Conservation (phyloP, 2,329 filamentous ascomycete species). For the Aspergillus spinulosporus region DNA sequence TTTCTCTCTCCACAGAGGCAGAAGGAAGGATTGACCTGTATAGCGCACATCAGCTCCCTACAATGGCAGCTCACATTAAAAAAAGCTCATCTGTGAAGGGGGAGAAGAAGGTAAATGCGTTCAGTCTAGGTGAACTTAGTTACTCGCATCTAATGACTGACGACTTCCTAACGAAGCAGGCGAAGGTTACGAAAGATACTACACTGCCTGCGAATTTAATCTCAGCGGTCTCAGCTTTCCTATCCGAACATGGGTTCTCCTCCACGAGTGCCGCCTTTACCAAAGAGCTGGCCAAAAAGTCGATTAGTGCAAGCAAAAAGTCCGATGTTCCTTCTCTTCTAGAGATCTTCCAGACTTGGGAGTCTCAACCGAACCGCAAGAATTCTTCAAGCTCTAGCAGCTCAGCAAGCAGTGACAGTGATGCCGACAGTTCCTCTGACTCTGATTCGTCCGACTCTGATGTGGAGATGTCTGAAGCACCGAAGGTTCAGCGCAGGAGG, state of each 20-base stretch:
- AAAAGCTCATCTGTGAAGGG: constrained; percentile 26
- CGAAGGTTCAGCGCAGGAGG: constrained; percentile 33
- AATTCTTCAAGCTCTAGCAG: constrained; percentile 15
- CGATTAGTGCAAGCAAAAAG: constrained; percentile 23
- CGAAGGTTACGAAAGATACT: constrained; percentile 21
- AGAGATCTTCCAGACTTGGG: constrained; percentile 41
- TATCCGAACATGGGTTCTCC: constrained; percentile 65
- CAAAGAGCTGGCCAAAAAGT: constrained; percentile 55
- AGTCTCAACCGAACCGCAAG: constrained; percentile 20
- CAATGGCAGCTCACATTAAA: constrained; percentile 32
- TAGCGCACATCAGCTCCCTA: constrained; percentile 6
- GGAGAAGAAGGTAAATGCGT: constrained; percentile 24
- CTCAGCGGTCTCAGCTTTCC: constrained; percentile 66
- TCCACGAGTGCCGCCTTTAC: constrained; percentile 62
- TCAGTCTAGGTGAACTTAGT: not conserved
- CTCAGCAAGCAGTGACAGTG: constrained; percentile 21
- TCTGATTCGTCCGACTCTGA: constrained; percentile 43
- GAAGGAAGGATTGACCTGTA: not conserved
- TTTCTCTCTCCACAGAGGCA: constrained; percentile 13
- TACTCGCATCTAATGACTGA: too few species aligned
- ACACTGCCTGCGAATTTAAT: constrained; percentile 62
- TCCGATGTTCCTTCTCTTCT: constrained; percentile 39
- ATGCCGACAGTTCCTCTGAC: constrained; percentile 30
- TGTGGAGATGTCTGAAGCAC: constrained; percentile 45
- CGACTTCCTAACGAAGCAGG: constrained; percentile 12